Base-by-base conservation (phyloP, 805 yeast genomes). In the Wickerhamia fluorescens region DNA sequence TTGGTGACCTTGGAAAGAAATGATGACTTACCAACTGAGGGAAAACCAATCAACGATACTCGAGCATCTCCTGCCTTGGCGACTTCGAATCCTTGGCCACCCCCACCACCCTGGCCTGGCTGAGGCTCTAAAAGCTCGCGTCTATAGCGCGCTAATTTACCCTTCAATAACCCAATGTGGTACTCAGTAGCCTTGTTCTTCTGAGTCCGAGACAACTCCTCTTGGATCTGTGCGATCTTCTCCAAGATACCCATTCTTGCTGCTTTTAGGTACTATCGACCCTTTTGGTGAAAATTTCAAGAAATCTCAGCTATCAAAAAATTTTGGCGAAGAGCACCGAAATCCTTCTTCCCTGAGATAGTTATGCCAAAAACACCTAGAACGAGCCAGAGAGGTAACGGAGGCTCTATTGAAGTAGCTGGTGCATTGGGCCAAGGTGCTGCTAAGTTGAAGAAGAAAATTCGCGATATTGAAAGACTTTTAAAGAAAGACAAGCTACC, bases 131-230 rank as follows among this genome's bases (percentile, higher is more conserved):
- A 66, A 28, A 89, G 68, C 64, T 89, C 95, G 47, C 94, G 78
- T 50, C 97, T 73, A 49, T 83, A 83, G 40, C 94, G 70, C 7
- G 98, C 98, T 24, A 92, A 71, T 53, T 89, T 92, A 31, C 97
- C 98, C 58, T 89, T 88, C 30, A 92, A 66, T 14, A 89, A 71
- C 40, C 98, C 97, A 49, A 89, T 70, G 54, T 89, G 98, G 56
- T 92, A 88, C 64, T 89, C 97, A 1, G 98, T 89, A 38, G 98
- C 97, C 60, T 89, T 89, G 52, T 89, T 89, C 66, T 92, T 89
- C 53, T 89, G 98, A 18, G 98, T 89, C 37, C 96, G 72, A 19
- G 95, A 75, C 68, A 89, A 77, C 56, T 89, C 98, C 59, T 78
- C 86, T 59, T 88, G 94, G 58, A 89, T 87, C 60, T 78, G 85